Conservation (phyloP, 75 land plant genomes). For the Picea glauca region DNA sequence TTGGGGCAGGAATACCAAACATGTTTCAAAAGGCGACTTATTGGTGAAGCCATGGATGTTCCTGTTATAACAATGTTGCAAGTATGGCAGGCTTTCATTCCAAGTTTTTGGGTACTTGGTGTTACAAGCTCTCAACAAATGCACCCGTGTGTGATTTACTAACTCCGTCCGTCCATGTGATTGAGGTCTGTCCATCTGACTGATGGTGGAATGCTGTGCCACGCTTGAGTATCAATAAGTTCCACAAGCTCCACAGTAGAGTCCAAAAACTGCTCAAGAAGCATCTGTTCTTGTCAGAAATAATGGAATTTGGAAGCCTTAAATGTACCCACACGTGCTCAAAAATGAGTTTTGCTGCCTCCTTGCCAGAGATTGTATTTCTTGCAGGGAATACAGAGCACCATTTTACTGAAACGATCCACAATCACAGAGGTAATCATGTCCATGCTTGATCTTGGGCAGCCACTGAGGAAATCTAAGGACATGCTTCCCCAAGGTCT, state of each 20-base stretch:
- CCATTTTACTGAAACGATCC: too few species aligned
- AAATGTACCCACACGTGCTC: background rate
- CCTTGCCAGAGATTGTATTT: background rate
- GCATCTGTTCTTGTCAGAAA: background rate
- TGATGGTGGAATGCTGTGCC: background rate
- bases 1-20: background rate
- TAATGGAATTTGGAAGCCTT: background rate
- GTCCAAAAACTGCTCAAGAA: background rate
- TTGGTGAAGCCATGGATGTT: background rate
- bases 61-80: background rate
- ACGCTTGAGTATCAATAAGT: background rate
- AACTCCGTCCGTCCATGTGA: background rate
- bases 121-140: background rate
- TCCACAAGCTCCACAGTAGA: background rate
- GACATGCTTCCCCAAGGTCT: too few species aligned
- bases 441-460: too few species aligned
- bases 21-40: background rate
- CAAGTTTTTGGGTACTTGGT: background rate
- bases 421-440: too few species aligned
- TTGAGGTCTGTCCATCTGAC: background rate
- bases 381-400: too few species aligned
- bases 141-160: background rate
- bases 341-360: background rate
- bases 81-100: background rate
- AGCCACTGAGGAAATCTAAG: too few species aligned